Evolutionary conservation across 106 monocot genomes (phyloP).

Genomic region (Narthecium ossifragum): DNA sequence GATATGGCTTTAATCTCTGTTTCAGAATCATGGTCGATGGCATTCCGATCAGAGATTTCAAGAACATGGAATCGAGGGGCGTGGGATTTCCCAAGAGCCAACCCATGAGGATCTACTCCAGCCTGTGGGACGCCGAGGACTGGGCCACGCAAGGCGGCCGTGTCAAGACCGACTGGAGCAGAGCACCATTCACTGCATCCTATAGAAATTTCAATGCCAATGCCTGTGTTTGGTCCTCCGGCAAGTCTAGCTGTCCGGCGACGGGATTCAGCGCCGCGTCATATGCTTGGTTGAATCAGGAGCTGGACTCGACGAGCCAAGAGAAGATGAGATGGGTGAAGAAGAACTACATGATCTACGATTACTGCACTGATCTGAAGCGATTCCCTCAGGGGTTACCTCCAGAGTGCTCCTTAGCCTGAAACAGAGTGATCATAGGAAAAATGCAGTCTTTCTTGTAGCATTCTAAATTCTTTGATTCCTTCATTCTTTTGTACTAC

Average conservation of each 20-base stretch:
- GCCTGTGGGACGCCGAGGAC: slow-evolving; percentile 9
- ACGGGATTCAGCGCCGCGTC: too few species aligned
- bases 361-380: slow-evolving; percentile 42
- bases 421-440: too few species aligned
- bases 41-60: slow-evolving; percentile 12
- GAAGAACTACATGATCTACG: slow-evolving; percentile 47
- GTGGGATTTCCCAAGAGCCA: slow-evolving; percentile 9
- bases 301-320: slow-evolving; percentile 12
- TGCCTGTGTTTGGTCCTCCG: slow-evolving; percentile 26
- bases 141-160: slow-evolving; percentile 55
- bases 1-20: background rate
- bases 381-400: slow-evolving; percentile 38
- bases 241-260: slow-evolving; percentile 4
- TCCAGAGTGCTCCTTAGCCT: slow-evolving; percentile 23
- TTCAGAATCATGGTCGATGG: slow-evolving; percentile 13
- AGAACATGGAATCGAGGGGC: slow-evolving; percentile 3
- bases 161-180: slow-evolving; percentile 51
- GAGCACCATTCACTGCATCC: slow-evolving; percentile 41
- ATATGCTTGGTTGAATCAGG: slow-evolving; percentile 24
- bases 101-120: slow-evolving; percentile 12
- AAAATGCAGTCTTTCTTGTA: too few species aligned
- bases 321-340: slow-evolving; percentile 16
- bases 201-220: slow-evolving; percentile 37
- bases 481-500: too few species aligned
- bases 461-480: background rate